Conservation (phyloP, 352 stramenopile genomes). For the Elongisporangium prolatum region DNA sequence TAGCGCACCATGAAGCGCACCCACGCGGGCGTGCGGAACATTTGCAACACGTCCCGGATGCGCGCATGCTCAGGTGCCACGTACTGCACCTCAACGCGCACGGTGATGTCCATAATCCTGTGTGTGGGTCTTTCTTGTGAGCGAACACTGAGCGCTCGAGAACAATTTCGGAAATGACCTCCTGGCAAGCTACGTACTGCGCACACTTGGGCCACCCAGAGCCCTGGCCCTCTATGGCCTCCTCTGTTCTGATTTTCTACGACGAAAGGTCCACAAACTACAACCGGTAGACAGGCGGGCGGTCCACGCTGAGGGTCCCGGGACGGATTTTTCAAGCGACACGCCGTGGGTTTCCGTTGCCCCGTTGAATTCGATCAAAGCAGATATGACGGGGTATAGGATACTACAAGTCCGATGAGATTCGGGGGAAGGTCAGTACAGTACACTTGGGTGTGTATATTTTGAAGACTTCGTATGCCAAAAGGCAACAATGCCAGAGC, state of each 20-base stretch:
- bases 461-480: neutral
- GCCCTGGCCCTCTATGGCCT: neutral
- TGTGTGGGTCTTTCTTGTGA: neutral
- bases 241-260: neutral
- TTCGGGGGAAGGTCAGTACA: neutral
- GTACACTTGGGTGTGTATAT: neutral
- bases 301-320: neutral
- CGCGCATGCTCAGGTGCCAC: constrained; percentile 53
- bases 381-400: neutral
- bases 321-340: neutral
- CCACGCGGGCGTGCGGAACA: constrained; percentile 80
- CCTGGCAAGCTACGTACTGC: neutral
- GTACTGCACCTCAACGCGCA: constrained; percentile 79
- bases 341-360: neutral
- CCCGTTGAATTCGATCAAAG: neutral
- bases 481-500: neutral
- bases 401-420: neutral
- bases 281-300: neutral
- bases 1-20: constrained; percentile 85
- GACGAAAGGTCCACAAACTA: neutral
- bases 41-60: constrained; percentile 70
- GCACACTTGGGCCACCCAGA: neutral
- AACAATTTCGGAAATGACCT: constrained; percentile 8
- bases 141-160: constrained; percentile 2
- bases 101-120: constrained; percentile 63